Conservation (phyloP, 2,329 filamentous ascomycete species). For the Echinosphaeria canescens region DNA sequence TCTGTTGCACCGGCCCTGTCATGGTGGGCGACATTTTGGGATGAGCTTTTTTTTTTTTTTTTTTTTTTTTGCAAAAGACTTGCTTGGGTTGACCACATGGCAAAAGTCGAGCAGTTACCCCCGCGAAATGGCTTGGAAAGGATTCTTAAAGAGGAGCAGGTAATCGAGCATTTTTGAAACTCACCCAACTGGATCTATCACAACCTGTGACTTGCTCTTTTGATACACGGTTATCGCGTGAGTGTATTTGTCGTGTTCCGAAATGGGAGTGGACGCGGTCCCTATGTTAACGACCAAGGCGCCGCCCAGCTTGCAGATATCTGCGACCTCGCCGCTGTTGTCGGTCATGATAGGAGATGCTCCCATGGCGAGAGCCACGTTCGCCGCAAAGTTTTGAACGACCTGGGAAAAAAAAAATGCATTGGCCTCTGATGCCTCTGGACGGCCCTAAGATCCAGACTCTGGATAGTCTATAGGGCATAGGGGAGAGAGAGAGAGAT, state of each 20-base stretch:
- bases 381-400: constrained; percentile 87
- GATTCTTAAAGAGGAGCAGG: too few species aligned
- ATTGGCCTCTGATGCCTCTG: background rate
- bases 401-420: too few species aligned
- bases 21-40: too few species aligned
- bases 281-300: constrained; percentile 90
- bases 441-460: background rate
- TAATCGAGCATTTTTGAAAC: too few species aligned
- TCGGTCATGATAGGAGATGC: constrained; percentile 91
- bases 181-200: constrained; percentile 76
- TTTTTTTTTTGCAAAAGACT: background rate
- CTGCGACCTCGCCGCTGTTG: constrained; percentile 59
- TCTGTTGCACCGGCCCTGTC: constrained; percentile 53
- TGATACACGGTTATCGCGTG: constrained; percentile 71
- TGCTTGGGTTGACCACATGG: too few species aligned
- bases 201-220: constrained; percentile 45
- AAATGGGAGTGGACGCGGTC: constrained; percentile 65
- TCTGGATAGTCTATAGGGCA: too few species aligned
- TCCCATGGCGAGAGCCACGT: constrained; percentile 66
- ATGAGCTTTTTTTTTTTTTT: too few species aligned
- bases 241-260: constrained; percentile 45
- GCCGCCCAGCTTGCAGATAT: constrained; percentile 58
- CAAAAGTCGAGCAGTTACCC: too few species aligned
- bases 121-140: too few species aligned
- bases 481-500: too few species aligned